phyloP scores from a whole-genome alignment of 305 asterid genomes.

The Fraxinus sp. region DNA sequence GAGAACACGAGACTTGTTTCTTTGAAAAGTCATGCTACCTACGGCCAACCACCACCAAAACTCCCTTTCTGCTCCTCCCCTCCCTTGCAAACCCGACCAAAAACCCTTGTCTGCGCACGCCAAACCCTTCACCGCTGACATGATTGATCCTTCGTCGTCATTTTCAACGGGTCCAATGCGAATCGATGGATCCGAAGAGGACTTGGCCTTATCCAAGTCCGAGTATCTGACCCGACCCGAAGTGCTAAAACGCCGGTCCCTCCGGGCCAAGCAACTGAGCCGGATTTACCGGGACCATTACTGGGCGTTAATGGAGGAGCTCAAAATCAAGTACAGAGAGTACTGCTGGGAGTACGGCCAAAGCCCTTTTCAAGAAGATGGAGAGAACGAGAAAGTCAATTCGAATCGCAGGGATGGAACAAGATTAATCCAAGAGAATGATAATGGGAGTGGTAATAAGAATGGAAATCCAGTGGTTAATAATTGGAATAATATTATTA shows the following conservation, averaged over 20 bases:
- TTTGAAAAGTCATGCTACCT: neutral
- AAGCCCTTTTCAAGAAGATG: slow-evolving; percentile 51
- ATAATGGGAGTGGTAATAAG: slow-evolving; percentile 5
- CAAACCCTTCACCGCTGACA: neutral
- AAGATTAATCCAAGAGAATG: slow-evolving; percentile 9
- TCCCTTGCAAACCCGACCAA: slow-evolving; percentile 11
- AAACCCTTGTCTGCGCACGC: slow-evolving; percentile 12
- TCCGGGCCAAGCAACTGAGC: slow-evolving; percentile 40
- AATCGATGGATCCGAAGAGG: slow-evolving; percentile 44
- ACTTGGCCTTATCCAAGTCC: slow-evolving; percentile 30
- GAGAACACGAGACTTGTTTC: neutral
- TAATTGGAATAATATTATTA: neutral
- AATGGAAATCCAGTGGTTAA: slow-evolving; percentile 15
- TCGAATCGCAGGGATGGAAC: slow-evolving; percentile 13
- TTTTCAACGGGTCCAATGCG: slow-evolving; percentile 23
- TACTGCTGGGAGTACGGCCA: slow-evolving; percentile 56
- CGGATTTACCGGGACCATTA: slow-evolving; percentile 45
- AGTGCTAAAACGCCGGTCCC: slow-evolving; percentile 40
- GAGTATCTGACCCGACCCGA: slow-evolving; percentile 42
- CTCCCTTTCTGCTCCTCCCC: neutral
- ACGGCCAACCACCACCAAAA: neutral
- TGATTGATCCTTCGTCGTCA: slow-evolving; percentile 16
- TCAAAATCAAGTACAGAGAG: slow-evolving; percentile 42
- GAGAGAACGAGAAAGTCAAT: slow-evolving; percentile 18
- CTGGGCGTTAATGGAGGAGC: slow-evolving; percentile 58